Evolutionary conservation across 768 basidiomycete genomes (phyloP), one percentile per base, ranked within the genome.

Genomic region (Omphalotus guepiniiformis): DNA sequence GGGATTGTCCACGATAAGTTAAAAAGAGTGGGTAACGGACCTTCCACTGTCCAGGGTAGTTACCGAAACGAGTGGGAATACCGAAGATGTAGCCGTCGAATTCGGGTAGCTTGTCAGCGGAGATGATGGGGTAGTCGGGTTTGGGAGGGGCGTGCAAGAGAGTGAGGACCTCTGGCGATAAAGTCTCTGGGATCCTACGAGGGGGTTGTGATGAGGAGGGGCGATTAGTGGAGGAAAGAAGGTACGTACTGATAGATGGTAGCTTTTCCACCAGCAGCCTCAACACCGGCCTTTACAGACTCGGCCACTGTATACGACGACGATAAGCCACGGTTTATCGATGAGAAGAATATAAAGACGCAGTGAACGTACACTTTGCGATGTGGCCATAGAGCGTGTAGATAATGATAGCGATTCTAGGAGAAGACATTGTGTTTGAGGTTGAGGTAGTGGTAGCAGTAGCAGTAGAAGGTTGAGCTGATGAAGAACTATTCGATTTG

Each of bases 41-140:
- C 78, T 85, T 87, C 80, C 80, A 85, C 56, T 93, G 91, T 2
- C 72, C 85, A 21, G 90, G 79, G 64, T 88, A 82, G 58, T 76
- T 82, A 34, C 91, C 91, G 66, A 78, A 94, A 56, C 91, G 85
- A 22, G 86, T 87, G 43, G 85, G 84, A 48, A 90, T 71, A 50
- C 88, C 91, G 42, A 90, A 72, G 53, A 94, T 54, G 74, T 78
- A 82, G 4, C 78, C 90, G 55, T 94, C 88, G 58, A 75, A 86
- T 4, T 72, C 48, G 16, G 66, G 53, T 42, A 95, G 72, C 35
- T 50, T 68, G 1, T 69, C 63, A 21, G 83, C 74, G 2, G 65
- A 69, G 56, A 90, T 70, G 54, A 88, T 58, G 3, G 90, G 88
- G 63, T 89, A 89, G 54, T 75, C 65, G 39, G 78, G 78, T 63